Evolutionary conservation across 257 asterid species (phyloP).

Genomic region (Solanum clarkiae): DNA sequence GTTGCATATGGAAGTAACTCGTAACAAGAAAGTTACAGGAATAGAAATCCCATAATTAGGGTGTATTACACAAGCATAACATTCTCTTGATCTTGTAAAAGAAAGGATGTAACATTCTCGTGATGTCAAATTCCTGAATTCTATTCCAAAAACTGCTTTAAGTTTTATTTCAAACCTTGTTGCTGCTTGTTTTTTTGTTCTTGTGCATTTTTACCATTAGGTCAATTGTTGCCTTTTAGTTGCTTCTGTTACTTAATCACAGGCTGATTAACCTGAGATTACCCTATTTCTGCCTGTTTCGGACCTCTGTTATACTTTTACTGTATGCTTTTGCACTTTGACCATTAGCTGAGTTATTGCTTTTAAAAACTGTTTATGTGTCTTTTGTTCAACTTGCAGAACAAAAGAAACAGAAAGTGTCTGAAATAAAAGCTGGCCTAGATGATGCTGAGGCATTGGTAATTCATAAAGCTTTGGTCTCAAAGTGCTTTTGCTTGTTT

Average conservation of each 20-base stretch:
- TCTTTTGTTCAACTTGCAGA: slow-evolving; percentile 31
- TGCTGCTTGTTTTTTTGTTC: background rate
- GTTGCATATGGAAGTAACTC: background rate
- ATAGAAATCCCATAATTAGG: background rate
- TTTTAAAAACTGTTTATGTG: background rate
- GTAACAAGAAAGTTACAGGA: background rate
- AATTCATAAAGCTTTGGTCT: background rate
- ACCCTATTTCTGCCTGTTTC: background rate
- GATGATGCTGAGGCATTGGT: slow-evolving; percentile 68
- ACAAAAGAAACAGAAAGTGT: slow-evolving; percentile 49
- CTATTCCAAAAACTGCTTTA: background rate
- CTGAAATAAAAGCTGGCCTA: slow-evolving; percentile 37
- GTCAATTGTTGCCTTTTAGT: background rate
- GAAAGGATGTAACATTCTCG: background rate
- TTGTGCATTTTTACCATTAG: background rate
- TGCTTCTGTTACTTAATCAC: background rate
- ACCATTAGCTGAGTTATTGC: background rate
- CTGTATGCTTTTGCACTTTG: background rate
- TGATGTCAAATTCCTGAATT: background rate
- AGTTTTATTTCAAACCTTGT: background rate
- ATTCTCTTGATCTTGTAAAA: background rate
- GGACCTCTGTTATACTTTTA: background rate
- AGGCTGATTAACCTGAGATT: background rate
- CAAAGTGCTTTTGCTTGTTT: background rate
- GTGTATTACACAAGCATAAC: background rate